Evolutionary conservation across 352 stramenopile genomes (phyloP), one percentile per base, ranked within the genome.

Genomic region (Peronospora farinosa): DNA sequence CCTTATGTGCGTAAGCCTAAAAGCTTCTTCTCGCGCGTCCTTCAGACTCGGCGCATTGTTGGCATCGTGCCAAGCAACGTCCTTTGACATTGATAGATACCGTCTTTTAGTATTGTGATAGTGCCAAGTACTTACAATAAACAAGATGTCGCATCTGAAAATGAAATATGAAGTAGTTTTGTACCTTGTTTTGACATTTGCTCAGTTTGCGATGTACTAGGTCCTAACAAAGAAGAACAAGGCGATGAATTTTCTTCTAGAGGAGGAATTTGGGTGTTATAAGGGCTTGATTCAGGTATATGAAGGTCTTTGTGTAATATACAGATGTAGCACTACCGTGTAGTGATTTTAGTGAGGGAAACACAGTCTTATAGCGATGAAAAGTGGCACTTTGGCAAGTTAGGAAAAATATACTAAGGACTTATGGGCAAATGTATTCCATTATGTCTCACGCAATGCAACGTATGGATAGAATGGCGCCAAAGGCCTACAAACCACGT

Each of bases 401-500:
- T 37, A 37, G 32, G 32, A 37, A 15, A 0, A 16, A 17, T 37
- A 13, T 12, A 16, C 12, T 6, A 1, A 39, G n/a, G 7, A 3
- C 3, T 21, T 6, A 37, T 37, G 7, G 33, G n/a, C 8, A 19
- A 39, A 39, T n/a, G 13, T 39, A 10, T 21, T 46, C 6, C 12
- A 46, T 13, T 19, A 1, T 32, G 21, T 32, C 17, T 21, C 3
- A 40, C 10, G 7, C 7, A 3, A 32, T 32, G 28, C 7, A 32
- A 12, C 17, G 35, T 39, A 15, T 35, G 31, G 10, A 4, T 37
- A 37, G 10, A 15, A 37, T 37, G 4, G 12, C 1, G 31, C 5
- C 5, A 37, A 37, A 15, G 31, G n/a, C n/a, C 30, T 68, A 67
- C n/a, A 65, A 43, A 12, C 47, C 68, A 23, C 69, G 77, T 2